These are phyloP conservation scores for Castanea sativa DNA, from an alignment of 306 rosid species.

Conservation along the genomic window DNA sequence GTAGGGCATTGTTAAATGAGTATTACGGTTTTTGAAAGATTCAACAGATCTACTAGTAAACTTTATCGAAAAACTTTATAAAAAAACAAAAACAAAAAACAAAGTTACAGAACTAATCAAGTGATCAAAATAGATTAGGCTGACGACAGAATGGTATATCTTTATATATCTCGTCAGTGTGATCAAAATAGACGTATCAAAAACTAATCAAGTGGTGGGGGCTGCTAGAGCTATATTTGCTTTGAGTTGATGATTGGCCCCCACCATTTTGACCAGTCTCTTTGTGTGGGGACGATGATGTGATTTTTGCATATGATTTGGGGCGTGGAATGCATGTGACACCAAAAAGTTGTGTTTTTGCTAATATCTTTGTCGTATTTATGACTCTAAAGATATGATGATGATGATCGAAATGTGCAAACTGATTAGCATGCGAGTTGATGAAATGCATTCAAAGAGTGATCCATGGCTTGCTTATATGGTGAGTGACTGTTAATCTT, in stretches of 20 bases:
- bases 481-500: constrained; percentile 35
- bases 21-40: no score
- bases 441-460: background rate
- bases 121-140: no score
- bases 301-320: constrained; percentile 49
- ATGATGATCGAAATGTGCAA: constrained; percentile 1
- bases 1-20: no score
- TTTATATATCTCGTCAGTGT: background rate
- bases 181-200: background rate
- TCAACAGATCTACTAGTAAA: no score
- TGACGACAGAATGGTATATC: no score
- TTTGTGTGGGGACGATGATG: constrained; percentile 39
- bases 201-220: constrained; percentile 10
- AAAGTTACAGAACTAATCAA: no score
- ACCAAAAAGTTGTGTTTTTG: background rate
- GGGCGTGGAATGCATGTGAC: constrained; percentile 25
- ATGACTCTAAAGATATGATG: no score
- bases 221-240: background rate
- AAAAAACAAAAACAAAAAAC: no score
- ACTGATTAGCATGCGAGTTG: constrained; percentile 22
- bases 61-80: no score
- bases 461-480: constrained; percentile 4
- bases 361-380: constrained; percentile 15
- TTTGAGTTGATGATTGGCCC: constrained; percentile 34
- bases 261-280: constrained; percentile 26